These are phyloP conservation scores for Pterulicium gracile DNA, from an alignment of 1,284 basidiomycete genomes.

Conservation along the genomic window DNA sequence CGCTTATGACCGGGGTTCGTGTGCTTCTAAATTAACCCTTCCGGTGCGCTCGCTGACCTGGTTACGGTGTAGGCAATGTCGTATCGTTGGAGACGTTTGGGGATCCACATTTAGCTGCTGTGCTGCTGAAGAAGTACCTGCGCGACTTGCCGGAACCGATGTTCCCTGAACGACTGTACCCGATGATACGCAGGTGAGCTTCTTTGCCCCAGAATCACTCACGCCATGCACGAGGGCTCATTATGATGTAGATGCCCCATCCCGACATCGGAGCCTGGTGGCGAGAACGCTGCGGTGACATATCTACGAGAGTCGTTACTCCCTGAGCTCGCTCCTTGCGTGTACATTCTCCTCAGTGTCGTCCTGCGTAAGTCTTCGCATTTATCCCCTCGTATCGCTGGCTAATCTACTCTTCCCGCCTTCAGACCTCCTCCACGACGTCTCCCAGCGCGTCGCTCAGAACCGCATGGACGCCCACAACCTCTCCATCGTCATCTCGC, in stretches of 20 bases:
- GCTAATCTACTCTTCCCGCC: slow-evolving; percentile 1
- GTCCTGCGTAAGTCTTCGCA: slow-evolving; percentile 51
- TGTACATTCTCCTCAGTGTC: slow-evolving; percentile 63
- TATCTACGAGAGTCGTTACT: slow-evolving; percentile 62
- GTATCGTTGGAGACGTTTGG: slow-evolving; percentile 64
- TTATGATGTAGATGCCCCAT: slow-evolving; percentile 45
- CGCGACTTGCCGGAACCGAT: slow-evolving; percentile 69
- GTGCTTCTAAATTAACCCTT: slow-evolving; percentile 3
- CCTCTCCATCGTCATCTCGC: slow-evolving; percentile 66
- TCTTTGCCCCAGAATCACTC: background rate
- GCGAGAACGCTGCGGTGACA: slow-evolving; percentile 41
- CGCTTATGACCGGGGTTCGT: slow-evolving; percentile 67
- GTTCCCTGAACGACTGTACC: slow-evolving; percentile 60
- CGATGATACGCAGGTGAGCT: slow-evolving; percentile 29
- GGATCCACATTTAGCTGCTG: slow-evolving; percentile 74
- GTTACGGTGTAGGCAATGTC: slow-evolving; percentile 45
- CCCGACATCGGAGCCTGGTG: slow-evolving; percentile 35
- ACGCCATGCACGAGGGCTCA: background rate
- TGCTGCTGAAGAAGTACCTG: slow-evolving; percentile 76
- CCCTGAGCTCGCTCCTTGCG: slow-evolving; percentile 55
- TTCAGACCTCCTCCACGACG: slow-evolving; percentile 67
- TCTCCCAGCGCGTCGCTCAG: slow-evolving; percentile 47
- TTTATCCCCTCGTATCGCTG: slow-evolving; percentile 4
- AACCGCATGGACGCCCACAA: slow-evolving; percentile 82
- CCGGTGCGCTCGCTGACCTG: slow-evolving; percentile 7